These are phyloP conservation scores for Coemansia sp. DNA, from an alignment of 192 early-diverging fungal genomes.

Conservation along the genomic window DNA sequence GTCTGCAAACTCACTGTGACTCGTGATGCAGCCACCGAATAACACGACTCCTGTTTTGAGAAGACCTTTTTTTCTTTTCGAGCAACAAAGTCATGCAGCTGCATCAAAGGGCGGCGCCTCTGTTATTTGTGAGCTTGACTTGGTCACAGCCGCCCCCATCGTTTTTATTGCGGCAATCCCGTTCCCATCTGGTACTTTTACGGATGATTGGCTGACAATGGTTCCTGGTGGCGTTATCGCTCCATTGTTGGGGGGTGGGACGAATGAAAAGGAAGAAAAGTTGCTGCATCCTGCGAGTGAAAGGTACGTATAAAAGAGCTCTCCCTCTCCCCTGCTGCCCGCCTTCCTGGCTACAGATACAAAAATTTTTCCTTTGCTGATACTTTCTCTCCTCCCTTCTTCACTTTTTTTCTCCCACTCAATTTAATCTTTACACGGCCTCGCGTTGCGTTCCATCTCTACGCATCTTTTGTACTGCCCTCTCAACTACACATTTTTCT, in stretches of 20 bases:
- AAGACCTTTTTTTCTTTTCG: too few relatives aligned
- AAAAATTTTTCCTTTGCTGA: background rate
- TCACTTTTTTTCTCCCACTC: background rate
- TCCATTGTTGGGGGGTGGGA: slow-evolving; percentile 11
- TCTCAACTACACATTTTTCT: slow-evolving; percentile 1
- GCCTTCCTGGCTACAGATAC: background rate
- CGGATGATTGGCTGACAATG: slow-evolving; percentile 16
- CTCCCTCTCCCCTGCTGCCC: background rate
- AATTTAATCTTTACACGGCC: background rate
- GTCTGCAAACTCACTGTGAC: too few relatives aligned
- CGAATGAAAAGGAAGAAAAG: background rate
- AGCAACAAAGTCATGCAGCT: background rate
- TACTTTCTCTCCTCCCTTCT: background rate
- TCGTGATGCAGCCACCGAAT: too few relatives aligned
- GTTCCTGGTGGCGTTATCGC: slow-evolving; percentile 22
- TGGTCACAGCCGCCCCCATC: slow-evolving; percentile 18
- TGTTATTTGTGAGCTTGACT: background rate
- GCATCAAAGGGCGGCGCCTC: background rate
- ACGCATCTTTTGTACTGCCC: background rate
- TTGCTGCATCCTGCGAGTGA: background rate
- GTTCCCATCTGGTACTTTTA: slow-evolving; percentile 14
- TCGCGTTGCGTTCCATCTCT: background rate
- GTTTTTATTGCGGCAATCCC: slow-evolving; percentile 13
- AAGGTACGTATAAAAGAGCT: background rate
- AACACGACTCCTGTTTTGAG: too few relatives aligned